Conservation (phyloP, 73 alveolate species). For the Paramecium bursaria region DNA sequence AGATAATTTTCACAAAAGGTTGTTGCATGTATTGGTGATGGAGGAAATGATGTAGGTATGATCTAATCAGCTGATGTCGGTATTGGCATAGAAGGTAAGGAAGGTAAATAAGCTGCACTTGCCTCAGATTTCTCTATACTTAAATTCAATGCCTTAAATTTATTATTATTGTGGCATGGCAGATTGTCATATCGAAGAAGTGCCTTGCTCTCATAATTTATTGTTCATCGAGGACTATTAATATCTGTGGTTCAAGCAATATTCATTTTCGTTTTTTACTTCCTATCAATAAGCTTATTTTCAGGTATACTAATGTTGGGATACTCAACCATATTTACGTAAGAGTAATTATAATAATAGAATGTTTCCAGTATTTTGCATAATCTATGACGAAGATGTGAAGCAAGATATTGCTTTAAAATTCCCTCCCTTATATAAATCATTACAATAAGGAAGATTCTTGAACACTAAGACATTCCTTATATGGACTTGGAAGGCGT, state of each 20-base stretch:
- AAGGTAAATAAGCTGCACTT: constrained; percentile 93
- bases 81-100: constrained; percentile 94
- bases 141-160: constrained; percentile 67
- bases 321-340: constrained; percentile 85
- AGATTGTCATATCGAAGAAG: constrained; percentile 66
- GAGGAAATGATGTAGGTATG: constrained; percentile 98
- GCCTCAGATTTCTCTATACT: constrained; percentile 88
- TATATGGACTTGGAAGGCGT: constrained; percentile 89
- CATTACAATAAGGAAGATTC: constrained; percentile 92
- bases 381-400: constrained; percentile 86
- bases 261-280: constrained; percentile 79
- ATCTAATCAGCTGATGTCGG: constrained; percentile 92
- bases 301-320: constrained; percentile 85
- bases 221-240: constrained; percentile 88
- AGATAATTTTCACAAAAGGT: constrained; percentile 79
- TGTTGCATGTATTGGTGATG: constrained; percentile 96
- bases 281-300: constrained; percentile 71
- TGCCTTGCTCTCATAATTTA: constrained; percentile 83
- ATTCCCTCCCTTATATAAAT: constrained; percentile 90
- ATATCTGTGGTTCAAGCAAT: constrained; percentile 81
- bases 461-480: constrained; percentile 86
- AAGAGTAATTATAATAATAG: not conserved
- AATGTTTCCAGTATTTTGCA: constrained; percentile 85
- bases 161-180: constrained; percentile 67
- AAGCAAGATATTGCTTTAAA: constrained; percentile 59